phyloP scores from a whole-genome alignment of 2,329 filamentous ascomycete species.

The Fusarium sambucinum region DNA sequence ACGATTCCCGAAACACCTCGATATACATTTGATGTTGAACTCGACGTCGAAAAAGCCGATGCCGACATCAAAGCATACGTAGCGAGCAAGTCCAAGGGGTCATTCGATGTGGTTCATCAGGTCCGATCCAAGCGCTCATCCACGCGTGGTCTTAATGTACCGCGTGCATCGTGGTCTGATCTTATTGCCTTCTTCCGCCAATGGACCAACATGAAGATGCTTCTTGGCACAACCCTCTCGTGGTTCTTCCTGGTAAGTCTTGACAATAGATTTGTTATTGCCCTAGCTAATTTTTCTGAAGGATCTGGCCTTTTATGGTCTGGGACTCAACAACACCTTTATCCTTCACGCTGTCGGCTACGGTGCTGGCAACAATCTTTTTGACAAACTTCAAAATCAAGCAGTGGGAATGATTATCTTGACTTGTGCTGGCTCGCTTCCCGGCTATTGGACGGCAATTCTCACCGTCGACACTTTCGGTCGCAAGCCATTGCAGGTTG shows the following conservation, averaged over 20 bases:
- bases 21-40: slow-evolving; percentile 84
- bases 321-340: slow-evolving; percentile 80
- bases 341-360: slow-evolving; percentile 81
- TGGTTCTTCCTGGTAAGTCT: slow-evolving; percentile 78
- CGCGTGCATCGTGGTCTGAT: slow-evolving; percentile 77
- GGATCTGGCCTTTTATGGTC: slow-evolving; percentile 76
- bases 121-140: slow-evolving; percentile 66
- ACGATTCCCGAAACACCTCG: slow-evolving; percentile 88
- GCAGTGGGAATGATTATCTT: slow-evolving; percentile 83
- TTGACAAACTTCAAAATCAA: slow-evolving; percentile 76
- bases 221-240: slow-evolving; percentile 80
- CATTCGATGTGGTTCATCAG: slow-evolving; percentile 61
- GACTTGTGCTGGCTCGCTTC: slow-evolving; percentile 80
- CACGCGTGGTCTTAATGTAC: slow-evolving; percentile 68
- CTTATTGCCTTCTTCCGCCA: slow-evolving; percentile 74
- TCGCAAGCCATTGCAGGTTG: slow-evolving; percentile 79
- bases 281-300: slow-evolving; percentile 46
- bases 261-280: background rate
- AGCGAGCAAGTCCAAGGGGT: slow-evolving; percentile 60
- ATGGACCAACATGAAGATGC: slow-evolving; percentile 76
- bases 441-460: slow-evolving; percentile 84
- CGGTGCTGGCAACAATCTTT: slow-evolving; percentile 71
- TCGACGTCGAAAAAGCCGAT: slow-evolving; percentile 80
- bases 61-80: slow-evolving; percentile 76
- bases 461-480: slow-evolving; percentile 80